These are phyloP conservation scores for Neospermospora avenae DNA, from an alignment of 2,329 filamentous ascomycete genomes.

Conservation along the genomic window DNA sequence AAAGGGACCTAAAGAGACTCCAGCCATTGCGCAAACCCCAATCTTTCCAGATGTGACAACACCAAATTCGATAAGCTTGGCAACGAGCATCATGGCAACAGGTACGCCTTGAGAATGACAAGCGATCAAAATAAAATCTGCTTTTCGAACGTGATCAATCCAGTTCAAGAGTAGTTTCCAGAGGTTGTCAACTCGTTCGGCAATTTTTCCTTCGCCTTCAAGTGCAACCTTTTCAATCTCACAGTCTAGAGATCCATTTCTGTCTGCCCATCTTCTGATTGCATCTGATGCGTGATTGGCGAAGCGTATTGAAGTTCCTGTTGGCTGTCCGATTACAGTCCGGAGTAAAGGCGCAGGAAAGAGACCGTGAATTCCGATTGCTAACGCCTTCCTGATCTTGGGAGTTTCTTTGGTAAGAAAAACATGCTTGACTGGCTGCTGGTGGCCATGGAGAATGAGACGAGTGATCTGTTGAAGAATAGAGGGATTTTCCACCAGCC, in stretches of 20 bases:
- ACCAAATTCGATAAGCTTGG: conserved; percentile 87
- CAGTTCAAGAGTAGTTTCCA: conserved; percentile 95
- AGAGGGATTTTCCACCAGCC: conserved; percentile 63
- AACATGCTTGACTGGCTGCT: conserved; percentile 65
- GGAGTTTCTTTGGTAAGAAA: conserved; percentile 65
- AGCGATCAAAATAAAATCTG: conserved; percentile 87
- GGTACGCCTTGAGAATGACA: conserved; percentile 96
- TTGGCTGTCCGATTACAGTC: conserved; percentile 91
- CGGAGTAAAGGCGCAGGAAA: conserved; percentile 85
- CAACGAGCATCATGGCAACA: conserved; percentile 86
- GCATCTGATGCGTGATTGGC: conserved; percentile 81
- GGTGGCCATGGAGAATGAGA: conserved; percentile 53
- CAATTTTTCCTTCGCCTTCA: conserved; percentile 90
- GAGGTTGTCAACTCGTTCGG: conserved; percentile 82
- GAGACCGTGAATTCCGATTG: conserved; percentile 91
- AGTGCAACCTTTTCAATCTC: conserved; percentile 92
- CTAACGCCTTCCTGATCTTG: conserved; percentile 79
- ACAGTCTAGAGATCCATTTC: conserved; percentile 67
- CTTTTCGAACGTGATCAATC: conserved; percentile 83
- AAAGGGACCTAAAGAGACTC: conserved; percentile 91
- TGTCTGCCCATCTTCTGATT: conserved; percentile 78
- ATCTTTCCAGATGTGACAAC: conserved; percentile 74
- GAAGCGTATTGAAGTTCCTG: conserved; percentile 91
- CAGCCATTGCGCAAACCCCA: conserved; percentile 82
- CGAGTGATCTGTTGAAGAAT: conserved; percentile 64